These are phyloP conservation scores for Apiotrichum laibachii DNA, from an alignment of 1,284 basidiomycete species.

Conservation along the genomic window DNA sequence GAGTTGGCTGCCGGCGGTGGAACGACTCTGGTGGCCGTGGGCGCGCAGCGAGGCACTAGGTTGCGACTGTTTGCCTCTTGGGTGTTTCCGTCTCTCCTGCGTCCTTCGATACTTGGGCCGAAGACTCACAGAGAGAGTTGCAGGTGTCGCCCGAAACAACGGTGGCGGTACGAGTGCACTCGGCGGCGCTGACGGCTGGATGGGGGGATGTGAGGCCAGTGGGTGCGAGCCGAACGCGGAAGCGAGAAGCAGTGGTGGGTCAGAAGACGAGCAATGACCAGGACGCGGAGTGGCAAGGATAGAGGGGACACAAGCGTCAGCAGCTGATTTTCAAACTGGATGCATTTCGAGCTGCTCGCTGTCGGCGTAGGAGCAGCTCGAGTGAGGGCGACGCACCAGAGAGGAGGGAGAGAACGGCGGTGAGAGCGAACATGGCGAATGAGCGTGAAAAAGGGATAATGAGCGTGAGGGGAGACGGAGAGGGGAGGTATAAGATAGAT, in stretches of 20 bases:
- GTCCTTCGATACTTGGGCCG: no score
- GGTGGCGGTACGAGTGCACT: slow-evolving; percentile 48
- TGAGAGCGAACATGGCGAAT: slow-evolving; percentile 3
- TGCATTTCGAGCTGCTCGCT: no score
- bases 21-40: no score
- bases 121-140: slow-evolving; percentile 50
- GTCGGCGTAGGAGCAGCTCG: neutral
- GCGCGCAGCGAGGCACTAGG: no score
- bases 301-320: no score
- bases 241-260: no score
- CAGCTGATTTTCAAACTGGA: no score
- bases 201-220: neutral
- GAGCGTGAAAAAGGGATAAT: neutral
- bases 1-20: no score
- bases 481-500: neutral
- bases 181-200: slow-evolving; percentile 13
- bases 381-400: slow-evolving; percentile 29
- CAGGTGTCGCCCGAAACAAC: slow-evolving; percentile 49
- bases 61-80: no score
- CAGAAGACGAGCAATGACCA: no score
- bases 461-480: neutral
- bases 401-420: slow-evolving; percentile 14
- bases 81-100: no score
- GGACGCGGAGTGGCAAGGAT: no score
- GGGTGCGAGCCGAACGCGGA: neutral